A percentile compares a stretch with the other conserved stretches of the same genome.
Evolutionary conservation across 2,329 filamentous ascomycete genomes (phyloP).

Genomic region (Thielaviopsis punctulata): DNA sequence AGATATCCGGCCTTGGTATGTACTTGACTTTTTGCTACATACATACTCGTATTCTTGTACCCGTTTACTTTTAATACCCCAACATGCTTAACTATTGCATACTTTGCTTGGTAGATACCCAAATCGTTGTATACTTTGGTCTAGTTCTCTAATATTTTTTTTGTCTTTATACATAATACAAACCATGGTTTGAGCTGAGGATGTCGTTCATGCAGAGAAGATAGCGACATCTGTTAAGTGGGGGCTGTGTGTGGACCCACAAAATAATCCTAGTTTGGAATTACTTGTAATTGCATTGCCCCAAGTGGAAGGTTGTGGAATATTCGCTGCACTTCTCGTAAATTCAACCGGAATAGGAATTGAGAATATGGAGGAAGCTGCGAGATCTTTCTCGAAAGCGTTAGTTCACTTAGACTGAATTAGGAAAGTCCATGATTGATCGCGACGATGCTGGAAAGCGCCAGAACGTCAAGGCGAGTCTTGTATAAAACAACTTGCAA

Average conservation of each 20-base stretch:
- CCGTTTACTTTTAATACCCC: no score
- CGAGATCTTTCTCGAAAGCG: neutral
- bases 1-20: no score
- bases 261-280: neutral
- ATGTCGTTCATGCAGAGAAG: no score
- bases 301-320: slow-evolving; percentile 5
- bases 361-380: neutral
- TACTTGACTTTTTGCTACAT: no score
- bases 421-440: neutral
- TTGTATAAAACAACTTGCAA: neutral
- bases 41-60: no score
- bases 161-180: slow-evolving; percentile 1
- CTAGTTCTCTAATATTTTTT: neutral
- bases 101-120: no score
- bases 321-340: slow-evolving; percentile 1
- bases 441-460: neutral
- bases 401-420: neutral
- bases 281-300: neutral
- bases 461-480: neutral
- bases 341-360: neutral
- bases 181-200: no score
- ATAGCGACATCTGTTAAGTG: neutral
- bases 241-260: neutral
- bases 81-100: no score
- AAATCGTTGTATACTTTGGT: neutral